These are phyloP conservation scores for Candida suzukii DNA, from an alignment of 805 yeast species.

Conservation along the genomic window DNA sequence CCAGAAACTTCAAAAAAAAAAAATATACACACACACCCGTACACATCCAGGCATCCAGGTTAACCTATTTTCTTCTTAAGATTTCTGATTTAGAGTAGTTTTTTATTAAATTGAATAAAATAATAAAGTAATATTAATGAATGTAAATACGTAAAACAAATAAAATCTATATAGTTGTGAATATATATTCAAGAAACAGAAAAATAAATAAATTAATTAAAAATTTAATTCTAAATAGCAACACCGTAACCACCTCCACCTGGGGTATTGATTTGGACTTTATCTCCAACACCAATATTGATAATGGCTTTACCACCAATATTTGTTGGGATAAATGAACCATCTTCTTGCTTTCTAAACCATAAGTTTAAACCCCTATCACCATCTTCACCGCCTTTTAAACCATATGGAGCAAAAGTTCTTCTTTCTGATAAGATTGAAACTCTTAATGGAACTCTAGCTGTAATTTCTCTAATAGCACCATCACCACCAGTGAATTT, in stretches of 20 bases:
- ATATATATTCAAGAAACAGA: not conserved
- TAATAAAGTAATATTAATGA: too few species aligned
- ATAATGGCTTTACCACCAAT: conserved; percentile 23
- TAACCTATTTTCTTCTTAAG: too few species aligned
- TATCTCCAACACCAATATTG: conserved; percentile 22
- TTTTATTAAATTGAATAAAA: too few species aligned
- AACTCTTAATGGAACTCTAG: conserved; percentile 25
- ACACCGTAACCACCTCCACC: conserved; percentile 34
- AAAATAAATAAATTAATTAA: not conserved
- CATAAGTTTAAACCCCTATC: conserved; percentile 28
- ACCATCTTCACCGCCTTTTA: conserved; percentile 37
- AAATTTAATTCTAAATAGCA: not conserved
- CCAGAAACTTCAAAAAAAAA: too few species aligned
- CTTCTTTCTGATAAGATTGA: conserved; percentile 39
- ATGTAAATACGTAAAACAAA: too few species aligned
- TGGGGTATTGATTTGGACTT: conserved; percentile 24
- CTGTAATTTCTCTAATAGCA: conserved; percentile 37
- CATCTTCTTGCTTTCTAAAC: conserved; percentile 15
- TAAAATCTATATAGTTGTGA: too few species aligned
- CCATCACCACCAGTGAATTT: conserved; percentile 42
- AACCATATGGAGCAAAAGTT: conserved; percentile 37
- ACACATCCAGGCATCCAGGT: too few species aligned
- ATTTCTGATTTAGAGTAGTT: too few species aligned
- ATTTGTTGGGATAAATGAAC: conserved; percentile 15
- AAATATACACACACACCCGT: too few species aligned